phyloP scores from a whole-genome alignment of 139 green algal species.

The Edaphochlamys debaryana region DNA sequence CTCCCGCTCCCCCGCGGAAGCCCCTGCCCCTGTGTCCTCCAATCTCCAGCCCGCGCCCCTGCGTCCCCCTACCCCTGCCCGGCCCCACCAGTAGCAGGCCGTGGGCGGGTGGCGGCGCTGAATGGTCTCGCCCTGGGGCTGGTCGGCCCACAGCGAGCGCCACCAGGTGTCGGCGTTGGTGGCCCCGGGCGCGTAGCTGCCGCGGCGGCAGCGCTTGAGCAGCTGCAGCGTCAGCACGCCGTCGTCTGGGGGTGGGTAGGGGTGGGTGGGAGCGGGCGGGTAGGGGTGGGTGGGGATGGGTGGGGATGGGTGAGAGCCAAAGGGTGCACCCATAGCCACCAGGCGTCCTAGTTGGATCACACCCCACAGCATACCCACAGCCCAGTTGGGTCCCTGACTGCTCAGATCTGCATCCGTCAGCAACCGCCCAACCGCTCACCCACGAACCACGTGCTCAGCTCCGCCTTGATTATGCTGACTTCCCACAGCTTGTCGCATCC shows the following conservation, averaged over 20 bases:
- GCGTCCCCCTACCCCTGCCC: neutral
- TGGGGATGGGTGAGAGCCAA: neutral
- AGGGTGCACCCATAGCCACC: neutral
- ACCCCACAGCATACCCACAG: too few species aligned
- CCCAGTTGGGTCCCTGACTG: too few species aligned
- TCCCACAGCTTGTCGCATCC: too few species aligned
- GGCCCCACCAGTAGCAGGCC: slow-evolving; percentile 18
- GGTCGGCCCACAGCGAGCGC: slow-evolving; percentile 50
- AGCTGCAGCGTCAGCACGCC: slow-evolving; percentile 81
- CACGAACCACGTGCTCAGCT: slow-evolving; percentile 84
- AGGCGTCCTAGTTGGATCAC: too few species aligned
- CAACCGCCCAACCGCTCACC: too few species aligned
- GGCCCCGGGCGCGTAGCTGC: slow-evolving; percentile 75
- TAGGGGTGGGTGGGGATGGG: neutral
- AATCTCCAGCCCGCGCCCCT: too few species aligned
- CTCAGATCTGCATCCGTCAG: too few species aligned
- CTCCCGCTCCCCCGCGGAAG: too few species aligned
- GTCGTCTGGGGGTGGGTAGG: slow-evolving; percentile 60
- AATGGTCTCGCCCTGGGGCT: slow-evolving; percentile 10
- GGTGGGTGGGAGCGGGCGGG: neutral
- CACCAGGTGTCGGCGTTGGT: slow-evolving; percentile 86
- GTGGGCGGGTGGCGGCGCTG: slow-evolving; percentile 10
- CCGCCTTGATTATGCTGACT: too few species aligned
- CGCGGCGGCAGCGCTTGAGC: slow-evolving; percentile 83
- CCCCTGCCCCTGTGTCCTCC: too few species aligned